Conservation (phyloP, 2,329 filamentous ascomycete genomes). For the Drechslerella coelobrocha region DNA sequence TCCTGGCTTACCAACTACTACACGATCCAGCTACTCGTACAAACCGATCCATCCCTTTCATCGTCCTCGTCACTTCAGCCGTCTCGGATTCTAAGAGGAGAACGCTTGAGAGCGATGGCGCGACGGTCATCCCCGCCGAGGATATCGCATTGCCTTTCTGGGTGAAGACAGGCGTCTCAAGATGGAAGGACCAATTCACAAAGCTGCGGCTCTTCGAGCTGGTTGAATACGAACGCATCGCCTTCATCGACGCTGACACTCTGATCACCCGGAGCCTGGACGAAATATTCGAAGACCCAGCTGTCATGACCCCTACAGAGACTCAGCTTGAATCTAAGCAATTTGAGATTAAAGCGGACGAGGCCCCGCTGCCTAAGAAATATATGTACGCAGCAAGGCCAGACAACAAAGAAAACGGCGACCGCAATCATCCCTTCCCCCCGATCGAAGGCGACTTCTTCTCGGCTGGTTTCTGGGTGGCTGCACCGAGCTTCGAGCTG, state of each 20-base stretch:
- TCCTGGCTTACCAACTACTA: conserved; percentile 60
- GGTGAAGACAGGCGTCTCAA: conserved; percentile 57
- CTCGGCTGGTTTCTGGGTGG: conserved; percentile 60
- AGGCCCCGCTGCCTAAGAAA: conserved; percentile 55
- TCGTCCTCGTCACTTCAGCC: conserved; percentile 58
- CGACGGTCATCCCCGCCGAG: conserved; percentile 58
- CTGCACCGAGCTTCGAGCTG: conserved; percentile 58
- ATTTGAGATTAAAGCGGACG: conserved; percentile 54
- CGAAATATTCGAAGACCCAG: conserved; percentile 58
- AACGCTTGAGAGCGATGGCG: conserved; percentile 58
- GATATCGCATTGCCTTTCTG: conserved; percentile 57
- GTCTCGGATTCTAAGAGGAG: conserved; percentile 56
- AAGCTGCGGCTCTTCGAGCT: conserved; percentile 60
- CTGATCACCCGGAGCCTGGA: conserved; percentile 58
- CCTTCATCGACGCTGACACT: conserved; percentile 61
- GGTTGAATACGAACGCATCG: conserved; percentile 59
- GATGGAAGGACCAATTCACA: conserved; percentile 61
- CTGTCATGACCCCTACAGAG: conserved; percentile 48
- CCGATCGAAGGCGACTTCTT: conserved; percentile 57
- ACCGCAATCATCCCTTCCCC: conserved; percentile 58
- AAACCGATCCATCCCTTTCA: conserved; percentile 57
- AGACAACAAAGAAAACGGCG: conserved; percentile 57
- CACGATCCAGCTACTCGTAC: conserved; percentile 58
- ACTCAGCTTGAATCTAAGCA: conserved; percentile 50
- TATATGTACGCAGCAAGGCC: conserved; percentile 58